Evolutionary conservation across 768 basidiomycete species (phyloP).

Genomic region (Suillus tomentosus): DNA sequence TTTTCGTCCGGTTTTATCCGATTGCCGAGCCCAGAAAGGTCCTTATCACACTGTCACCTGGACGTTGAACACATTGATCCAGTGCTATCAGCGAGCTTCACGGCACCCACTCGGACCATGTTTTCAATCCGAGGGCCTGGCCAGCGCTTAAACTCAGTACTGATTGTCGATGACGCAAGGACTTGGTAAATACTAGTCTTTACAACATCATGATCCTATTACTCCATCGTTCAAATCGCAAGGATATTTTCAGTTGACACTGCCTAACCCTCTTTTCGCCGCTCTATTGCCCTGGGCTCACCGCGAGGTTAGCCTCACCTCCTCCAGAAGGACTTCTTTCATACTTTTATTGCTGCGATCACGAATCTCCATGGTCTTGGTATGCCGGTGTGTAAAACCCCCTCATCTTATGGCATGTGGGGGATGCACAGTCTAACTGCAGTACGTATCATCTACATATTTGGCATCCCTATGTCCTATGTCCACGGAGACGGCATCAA

Average conservation of each 20-base stretch:
- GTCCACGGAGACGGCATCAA: background rate
- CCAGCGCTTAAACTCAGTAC: background rate
- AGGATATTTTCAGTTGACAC: background rate
- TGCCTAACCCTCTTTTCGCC: background rate
- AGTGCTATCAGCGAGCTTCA: background rate
- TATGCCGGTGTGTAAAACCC: background rate
- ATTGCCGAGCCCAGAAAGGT: background rate
- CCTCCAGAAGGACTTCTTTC: background rate
- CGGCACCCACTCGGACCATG: background rate
- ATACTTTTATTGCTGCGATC: background rate
- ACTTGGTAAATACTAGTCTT: background rate
- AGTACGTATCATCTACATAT: background rate
- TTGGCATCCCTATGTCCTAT: background rate
- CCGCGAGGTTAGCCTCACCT: slow-evolving; percentile 3
- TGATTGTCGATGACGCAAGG: background rate
- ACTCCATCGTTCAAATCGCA: background rate
- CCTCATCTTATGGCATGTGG: background rate
- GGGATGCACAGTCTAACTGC: background rate
- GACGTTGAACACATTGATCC: background rate
- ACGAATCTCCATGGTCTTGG: background rate
- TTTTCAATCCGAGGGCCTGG: no score
- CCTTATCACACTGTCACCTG: background rate
- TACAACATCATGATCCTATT: no score
- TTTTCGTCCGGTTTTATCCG: slow-evolving; percentile 4
- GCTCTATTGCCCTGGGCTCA: background rate